A percentile compares a stretch with the other conserved stretches of the same genome.
Evolutionary conservation across 768 basidiomycete species (phyloP).

Genomic region (Crassisporium funariophilum): DNA sequence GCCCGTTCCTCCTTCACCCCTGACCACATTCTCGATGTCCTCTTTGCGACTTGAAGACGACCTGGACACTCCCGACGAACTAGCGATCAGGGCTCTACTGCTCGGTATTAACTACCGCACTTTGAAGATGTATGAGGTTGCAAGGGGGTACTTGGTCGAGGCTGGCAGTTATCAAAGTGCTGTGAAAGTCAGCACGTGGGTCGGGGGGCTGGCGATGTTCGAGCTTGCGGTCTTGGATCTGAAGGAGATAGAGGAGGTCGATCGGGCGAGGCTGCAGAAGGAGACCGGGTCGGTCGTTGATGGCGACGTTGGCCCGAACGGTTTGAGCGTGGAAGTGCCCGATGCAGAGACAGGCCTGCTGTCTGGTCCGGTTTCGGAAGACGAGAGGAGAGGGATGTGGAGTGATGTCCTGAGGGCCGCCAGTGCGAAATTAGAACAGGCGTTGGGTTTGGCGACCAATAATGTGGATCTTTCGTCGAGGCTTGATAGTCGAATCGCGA

Average conservation of each 20-base stretch:
- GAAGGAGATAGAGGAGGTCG: conserved; percentile 49
- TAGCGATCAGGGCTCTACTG: conserved; percentile 67
- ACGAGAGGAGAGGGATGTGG: conserved; percentile 47
- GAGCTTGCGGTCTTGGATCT: conserved; percentile 74
- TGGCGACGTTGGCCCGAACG: not conserved
- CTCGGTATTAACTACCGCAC: conserved; percentile 70
- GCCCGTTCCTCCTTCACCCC: too few species aligned
- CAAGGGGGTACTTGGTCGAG: conserved; percentile 54
- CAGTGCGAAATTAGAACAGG: conserved; percentile 51
- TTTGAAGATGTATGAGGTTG: conserved; percentile 42
- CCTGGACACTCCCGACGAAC: conserved; percentile 72
- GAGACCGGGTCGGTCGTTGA: not conserved
- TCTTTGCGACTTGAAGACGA: conserved; percentile 27
- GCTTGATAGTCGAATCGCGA: conserved; percentile 67
- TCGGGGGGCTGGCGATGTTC: conserved; percentile 64
- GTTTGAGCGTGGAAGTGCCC: not conserved
- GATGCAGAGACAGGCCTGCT: not conserved
- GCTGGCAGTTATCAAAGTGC: conserved; percentile 43
- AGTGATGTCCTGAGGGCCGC: conserved; percentile 47
- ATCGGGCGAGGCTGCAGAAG: conserved; percentile 13
- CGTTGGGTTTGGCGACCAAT: conserved; percentile 50
- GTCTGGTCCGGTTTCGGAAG: not conserved
- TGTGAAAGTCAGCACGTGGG: conserved; percentile 64
- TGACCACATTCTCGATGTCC: conserved; percentile 8
- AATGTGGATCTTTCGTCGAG: conserved; percentile 65